These are phyloP conservation scores for Bidens hawaiensis DNA, from an alignment of 140 eudicot genomes.

Conservation along the genomic window DNA sequence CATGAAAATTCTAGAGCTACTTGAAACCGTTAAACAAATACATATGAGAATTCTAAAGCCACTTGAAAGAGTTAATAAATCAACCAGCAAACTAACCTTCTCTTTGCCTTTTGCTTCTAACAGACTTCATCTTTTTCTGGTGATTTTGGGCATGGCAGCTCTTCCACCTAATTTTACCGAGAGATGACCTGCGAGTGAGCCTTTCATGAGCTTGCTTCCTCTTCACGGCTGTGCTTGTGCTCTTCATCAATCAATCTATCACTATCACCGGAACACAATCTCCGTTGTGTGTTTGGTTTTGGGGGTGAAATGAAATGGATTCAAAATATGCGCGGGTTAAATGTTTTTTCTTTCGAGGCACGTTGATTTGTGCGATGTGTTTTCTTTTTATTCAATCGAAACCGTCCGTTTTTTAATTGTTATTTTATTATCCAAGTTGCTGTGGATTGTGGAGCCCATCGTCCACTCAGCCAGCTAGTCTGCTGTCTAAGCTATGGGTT, in stretches of 20 bases:
- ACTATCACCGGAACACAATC: too few species aligned
- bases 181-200: constrained; percentile 42
- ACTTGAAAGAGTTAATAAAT: background rate
- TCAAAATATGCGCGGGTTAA: constrained; percentile 35
- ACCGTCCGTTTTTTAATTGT: constrained; percentile 18
- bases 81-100: constrained; percentile 37
- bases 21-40: too few species aligned
- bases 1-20: too few species aligned
- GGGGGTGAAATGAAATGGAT: background rate
- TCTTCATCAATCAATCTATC: constrained; percentile 38
- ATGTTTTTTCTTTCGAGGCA: constrained; percentile 8
- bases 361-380: background rate
- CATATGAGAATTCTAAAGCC: background rate
- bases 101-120: constrained; percentile 52
- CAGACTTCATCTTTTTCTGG: constrained; percentile 75
- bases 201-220: constrained; percentile 41
- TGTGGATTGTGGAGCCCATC: too few species aligned
- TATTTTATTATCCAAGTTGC: too few species aligned
- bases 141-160: constrained; percentile 62
- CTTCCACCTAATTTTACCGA: constrained; percentile 60
- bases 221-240: constrained; percentile 28
- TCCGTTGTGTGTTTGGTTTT: too few species aligned
- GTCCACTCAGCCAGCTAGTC: background rate
- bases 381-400: constrained; percentile 9
- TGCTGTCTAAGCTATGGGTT: background rate